Base-by-base conservation (phyloP, 306 rosid species). In the Carpinus fangiana region DNA sequence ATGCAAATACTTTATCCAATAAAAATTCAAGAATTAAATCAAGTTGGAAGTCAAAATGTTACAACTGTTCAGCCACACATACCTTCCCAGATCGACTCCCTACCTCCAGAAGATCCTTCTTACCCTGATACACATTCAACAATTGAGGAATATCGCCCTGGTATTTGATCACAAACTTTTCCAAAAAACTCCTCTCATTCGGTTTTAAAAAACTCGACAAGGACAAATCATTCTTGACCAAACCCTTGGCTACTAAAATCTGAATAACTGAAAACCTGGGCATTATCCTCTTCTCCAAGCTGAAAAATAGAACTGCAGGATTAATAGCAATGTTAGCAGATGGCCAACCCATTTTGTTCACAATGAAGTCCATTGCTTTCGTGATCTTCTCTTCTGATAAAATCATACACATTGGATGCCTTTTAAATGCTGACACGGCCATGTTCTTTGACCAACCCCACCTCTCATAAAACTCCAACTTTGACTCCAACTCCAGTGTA, bases 391-490 rank as follows among this genome's bases (percentile, higher is more conserved):
- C 76, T 48, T 82, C 83, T 2, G 73, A 79, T 0, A 36, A 5
- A 0, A 13, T 16, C 78, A 86, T 77, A 13, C 80, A 80, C 28
- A 20, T 4, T 0, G 89, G 89, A 50, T 12, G 45, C 50, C 16
- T 21, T 46, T 10, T 69, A 52, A 82, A 86, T 1, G 83, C 81
- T 12, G 31, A 7, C 1, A 77, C 10, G 20, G 72, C 75, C 20
- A 54, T 82, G 13, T 76, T 20, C 21, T 77, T 67, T 0, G 87
- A 69, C 89, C 89, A 86, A 54, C 83, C 82, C 74, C 76, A 82
- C 41, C 65, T 69, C 55, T 43, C 55, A 20, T 80, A 80, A 31
- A 79, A 76, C 56, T 80, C 77, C n/a, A 68, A 38, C 34, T 50
- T 53, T 26, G 10, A 1, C 26, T 73, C 81, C 78, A 77, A 3